These are phyloP conservation scores for Angomonas ambiguus DNA, from an alignment of 208 protist genomes.

Conservation along the genomic window DNA sequence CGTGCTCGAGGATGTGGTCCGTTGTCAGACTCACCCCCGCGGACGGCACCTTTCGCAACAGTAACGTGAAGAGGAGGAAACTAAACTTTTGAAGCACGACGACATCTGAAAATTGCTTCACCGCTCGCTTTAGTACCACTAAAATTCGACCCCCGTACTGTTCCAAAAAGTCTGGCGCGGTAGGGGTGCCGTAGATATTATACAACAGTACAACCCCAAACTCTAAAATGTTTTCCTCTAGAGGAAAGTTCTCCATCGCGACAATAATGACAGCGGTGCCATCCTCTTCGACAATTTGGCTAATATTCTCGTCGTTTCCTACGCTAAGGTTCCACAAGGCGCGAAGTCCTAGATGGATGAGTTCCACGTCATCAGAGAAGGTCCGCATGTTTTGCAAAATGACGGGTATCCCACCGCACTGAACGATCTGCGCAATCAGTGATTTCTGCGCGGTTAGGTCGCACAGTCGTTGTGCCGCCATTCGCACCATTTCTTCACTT, in stretches of 20 bases:
- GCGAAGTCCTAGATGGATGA: constrained; percentile 45
- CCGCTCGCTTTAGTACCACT: constrained; percentile 40
- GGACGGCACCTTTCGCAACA: constrained; percentile 33
- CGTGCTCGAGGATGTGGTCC: constrained; percentile 50
- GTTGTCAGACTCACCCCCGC: constrained; percentile 51
- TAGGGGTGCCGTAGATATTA: constrained; percentile 55
- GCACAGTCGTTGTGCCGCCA: constrained; percentile 58
- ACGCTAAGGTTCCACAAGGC: constrained; percentile 85
- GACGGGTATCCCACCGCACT: constrained; percentile 47
- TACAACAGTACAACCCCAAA: constrained; percentile 67
- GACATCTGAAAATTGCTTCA: constrained; percentile 45
- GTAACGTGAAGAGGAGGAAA: constrained; percentile 61
- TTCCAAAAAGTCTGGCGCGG: constrained; percentile 32
- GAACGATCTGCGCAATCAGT: constrained; percentile 44
- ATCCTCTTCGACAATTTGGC: constrained; percentile 38
- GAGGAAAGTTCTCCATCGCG: constrained; percentile 56
- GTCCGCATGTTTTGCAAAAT: constrained; percentile 51
- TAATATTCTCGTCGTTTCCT: constrained; percentile 32
- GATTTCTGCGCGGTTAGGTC: constrained; percentile 44
- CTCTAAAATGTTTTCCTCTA: constrained; percentile 59
- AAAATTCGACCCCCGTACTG: constrained; percentile 34
- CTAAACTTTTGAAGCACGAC: constrained; percentile 83
- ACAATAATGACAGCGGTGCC: constrained; percentile 44
- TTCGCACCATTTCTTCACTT: constrained; percentile 43
- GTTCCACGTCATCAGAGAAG: constrained; percentile 56